Evolutionary conservation across 495 filamentous ascomycete species (phyloP), one percentile per base, ranked within the genome.

Genomic region (Penicillium argentinense): DNA sequence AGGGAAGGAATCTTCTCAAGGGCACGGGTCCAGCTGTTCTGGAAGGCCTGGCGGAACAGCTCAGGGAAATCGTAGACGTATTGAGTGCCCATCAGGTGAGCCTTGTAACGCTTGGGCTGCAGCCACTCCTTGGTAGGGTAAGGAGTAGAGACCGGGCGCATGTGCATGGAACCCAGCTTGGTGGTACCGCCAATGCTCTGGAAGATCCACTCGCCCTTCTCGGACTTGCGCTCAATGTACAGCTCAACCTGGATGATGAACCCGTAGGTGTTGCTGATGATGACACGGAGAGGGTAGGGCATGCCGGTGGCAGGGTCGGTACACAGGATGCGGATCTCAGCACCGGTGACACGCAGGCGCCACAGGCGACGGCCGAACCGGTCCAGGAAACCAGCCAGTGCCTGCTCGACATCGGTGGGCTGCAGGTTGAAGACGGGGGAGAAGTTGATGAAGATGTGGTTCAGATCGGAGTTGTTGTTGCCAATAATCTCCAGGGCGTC

Each of bases 391-490:
- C 93, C 91, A 60, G 84, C 89, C 33, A 98, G 80, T 11, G 93
- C 93, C 67, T 95, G 82, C 71, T 97, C 91, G 22, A 98, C 91
- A 72, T 96, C 92, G 43, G 82, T 67, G 9, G 93, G 91, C 63
- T 88, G 75, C 27, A 98, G 80, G 60, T 91, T 89, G 83, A 98
- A 97, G 39, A 97, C 88, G 9, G 86, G 86, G 0, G 87, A 89
- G 76, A 98, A 98, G 79, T 98, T 97, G 76, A 98, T 90, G 79
- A 97, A 98, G 80, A 98, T 96, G 75, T 98, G 95, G 76, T 98
- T 98, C 58, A 98, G 78, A 77, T 98, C 93, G 36, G 93, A 96
- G 77, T 96, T 92, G 79, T 95, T 97, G 79, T 95, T 96, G 47
- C 95, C 95, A 59, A 97, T 91, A 57, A 98, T 95, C 79, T 98